Evolutionary conservation across 2,329 filamentous ascomycete species (phyloP).

Genomic region (Cladophialophora exuberans): DNA sequence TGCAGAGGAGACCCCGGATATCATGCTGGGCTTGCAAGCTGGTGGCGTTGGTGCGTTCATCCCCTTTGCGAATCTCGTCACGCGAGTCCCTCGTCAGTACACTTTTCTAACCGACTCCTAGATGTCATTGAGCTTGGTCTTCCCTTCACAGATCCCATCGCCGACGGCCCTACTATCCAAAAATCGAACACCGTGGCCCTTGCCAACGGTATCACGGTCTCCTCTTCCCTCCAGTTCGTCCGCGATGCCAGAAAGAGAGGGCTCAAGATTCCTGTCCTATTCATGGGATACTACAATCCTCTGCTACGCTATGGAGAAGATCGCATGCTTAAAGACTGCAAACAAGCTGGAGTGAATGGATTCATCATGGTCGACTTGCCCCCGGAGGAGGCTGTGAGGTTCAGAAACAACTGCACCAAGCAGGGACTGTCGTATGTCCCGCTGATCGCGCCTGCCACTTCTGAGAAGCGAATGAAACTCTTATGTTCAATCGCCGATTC

Average conservation of each 20-base stretch:
- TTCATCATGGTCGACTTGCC: conserved; percentile 97
- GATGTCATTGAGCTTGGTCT: conserved; percentile 95
- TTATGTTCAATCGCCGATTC: conserved; percentile 96
- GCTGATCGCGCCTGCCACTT: conserved; percentile 93
- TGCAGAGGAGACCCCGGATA: conserved; percentile 77
- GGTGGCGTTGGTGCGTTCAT: conserved; percentile 76
- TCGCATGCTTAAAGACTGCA: conserved; percentile 79
- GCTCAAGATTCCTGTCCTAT: conserved; percentile 77
- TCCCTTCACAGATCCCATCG: conserved; percentile 97
- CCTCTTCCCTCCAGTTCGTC: conserved; percentile 79
- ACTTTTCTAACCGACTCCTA: conserved; percentile 43
- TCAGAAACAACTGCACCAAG: conserved; percentile 79
- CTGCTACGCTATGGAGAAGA: conserved; percentile 93
- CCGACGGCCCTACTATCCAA: conserved; percentile 96
- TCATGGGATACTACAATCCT: conserved; percentile 99
- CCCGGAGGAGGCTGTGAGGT: conserved; percentile 91
- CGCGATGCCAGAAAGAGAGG: conserved; percentile 76
- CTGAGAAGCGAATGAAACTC: conserved; percentile 89
- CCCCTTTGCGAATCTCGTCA: background rate
- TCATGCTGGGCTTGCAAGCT: conserved; percentile 86
- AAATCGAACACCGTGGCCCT: conserved; percentile 90
- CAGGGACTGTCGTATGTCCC: conserved; percentile 91
- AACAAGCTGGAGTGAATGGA: conserved; percentile 83
- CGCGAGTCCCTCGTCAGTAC: background rate
- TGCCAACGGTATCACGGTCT: conserved; percentile 83